Conservation (phyloP, 345 rosid genomes). For the Linum tenue region DNA sequence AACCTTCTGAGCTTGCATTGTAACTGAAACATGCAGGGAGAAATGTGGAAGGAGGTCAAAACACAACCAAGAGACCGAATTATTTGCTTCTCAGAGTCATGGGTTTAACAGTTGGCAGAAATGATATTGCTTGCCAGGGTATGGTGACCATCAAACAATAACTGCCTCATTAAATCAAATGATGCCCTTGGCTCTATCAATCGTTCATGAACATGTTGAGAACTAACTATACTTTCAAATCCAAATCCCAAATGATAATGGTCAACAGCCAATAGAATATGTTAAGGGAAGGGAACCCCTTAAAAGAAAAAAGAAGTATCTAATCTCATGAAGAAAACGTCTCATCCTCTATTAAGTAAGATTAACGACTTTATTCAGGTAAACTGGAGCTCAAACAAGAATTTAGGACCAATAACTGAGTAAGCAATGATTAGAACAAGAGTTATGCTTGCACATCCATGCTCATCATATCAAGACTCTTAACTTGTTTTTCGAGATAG, state of each 20-base stretch:
- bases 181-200: background rate
- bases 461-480: too few relatives aligned
- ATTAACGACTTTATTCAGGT: background rate
- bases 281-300: background rate
- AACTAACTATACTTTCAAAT: background rate
- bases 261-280: background rate
- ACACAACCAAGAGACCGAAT: background rate
- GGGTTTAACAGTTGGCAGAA: background rate
- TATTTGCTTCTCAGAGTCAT: background rate
- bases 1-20: constrained; percentile 77
- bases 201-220: background rate
- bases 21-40: constrained; percentile 42
- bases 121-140: background rate
- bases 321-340: background rate
- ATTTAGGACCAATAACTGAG: background rate
- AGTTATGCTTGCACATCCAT: background rate
- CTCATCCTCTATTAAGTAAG: background rate
- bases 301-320: too few relatives aligned
- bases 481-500: background rate
- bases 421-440: background rate
- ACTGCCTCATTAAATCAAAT: background rate
- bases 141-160: background rate
- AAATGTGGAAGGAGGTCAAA: background rate
- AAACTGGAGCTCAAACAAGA: background rate
- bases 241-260: background rate